A percentile compares a stretch with the other conserved stretches of the same genome.
phyloP scores from a whole-genome alignment of 495 filamentous ascomycete species.

The Letharia lupina region DNA sequence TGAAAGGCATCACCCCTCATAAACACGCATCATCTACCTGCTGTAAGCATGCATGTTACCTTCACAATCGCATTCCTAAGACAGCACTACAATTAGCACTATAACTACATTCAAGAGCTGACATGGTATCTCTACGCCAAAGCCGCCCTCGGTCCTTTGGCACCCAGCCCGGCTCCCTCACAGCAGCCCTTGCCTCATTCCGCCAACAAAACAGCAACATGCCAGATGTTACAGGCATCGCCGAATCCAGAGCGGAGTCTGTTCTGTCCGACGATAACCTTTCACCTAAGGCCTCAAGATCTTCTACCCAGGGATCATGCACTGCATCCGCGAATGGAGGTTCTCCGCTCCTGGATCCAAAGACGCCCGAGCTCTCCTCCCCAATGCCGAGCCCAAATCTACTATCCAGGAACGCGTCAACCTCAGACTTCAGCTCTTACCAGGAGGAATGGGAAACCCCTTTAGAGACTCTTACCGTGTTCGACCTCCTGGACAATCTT shows the following conservation, averaged over 20 bases:
- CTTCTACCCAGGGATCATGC: slow-evolving; percentile 25
- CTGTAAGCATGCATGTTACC: neutral
- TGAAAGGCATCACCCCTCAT: neutral
- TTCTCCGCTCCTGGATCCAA: slow-evolving; percentile 13
- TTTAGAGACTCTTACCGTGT: slow-evolving; percentile 82
- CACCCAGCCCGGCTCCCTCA: slow-evolving; percentile 10
- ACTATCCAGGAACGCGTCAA: slow-evolving; percentile 64
- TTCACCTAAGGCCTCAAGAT: slow-evolving; percentile 22
- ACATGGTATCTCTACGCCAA: slow-evolving; percentile 12
- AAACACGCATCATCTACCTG: neutral
- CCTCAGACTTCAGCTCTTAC: slow-evolving; percentile 67
- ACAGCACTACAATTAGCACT: neutral
- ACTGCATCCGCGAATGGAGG: slow-evolving; percentile 24
- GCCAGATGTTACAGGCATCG: slow-evolving; percentile 23
- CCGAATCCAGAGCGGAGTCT: slow-evolving; percentile 28
- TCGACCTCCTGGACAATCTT: slow-evolving; percentile 91
- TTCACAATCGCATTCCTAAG: neutral
- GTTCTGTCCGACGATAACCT: slow-evolving; percentile 21
- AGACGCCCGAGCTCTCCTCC: slow-evolving; percentile 31
- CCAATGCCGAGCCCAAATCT: slow-evolving; percentile 37
- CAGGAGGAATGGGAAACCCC: slow-evolving; percentile 90
- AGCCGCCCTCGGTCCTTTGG: slow-evolving; percentile 6
- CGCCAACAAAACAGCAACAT: slow-evolving; percentile 19
- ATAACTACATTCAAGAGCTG: neutral
- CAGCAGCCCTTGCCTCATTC: slow-evolving; percentile 9